Evolutionary conservation across 2,329 filamentous ascomycete genomes (phyloP).

Genomic region (Ophiostoma populinum): DNA sequence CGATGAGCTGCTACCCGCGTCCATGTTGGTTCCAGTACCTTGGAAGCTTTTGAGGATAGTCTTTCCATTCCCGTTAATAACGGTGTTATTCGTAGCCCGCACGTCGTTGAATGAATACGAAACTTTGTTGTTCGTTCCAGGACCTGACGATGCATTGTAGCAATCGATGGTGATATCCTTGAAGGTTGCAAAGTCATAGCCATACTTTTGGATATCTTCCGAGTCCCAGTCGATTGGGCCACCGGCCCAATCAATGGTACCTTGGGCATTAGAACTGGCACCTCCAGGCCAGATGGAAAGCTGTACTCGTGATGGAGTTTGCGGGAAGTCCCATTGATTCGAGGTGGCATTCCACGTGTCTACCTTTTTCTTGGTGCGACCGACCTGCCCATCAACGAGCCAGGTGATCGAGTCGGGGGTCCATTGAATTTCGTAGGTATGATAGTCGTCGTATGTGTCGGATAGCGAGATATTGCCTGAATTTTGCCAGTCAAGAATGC

Average conservation of each 20-base stretch:
- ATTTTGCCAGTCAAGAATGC: conserved; percentile 70
- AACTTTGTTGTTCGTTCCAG: conserved; percentile 51
- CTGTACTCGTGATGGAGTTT: conserved; percentile 80
- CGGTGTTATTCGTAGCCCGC: conserved; percentile 54
- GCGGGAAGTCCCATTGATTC: conserved; percentile 73
- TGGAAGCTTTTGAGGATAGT: conserved; percentile 65
- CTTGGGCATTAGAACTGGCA: conserved; percentile 56
- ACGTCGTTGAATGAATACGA: conserved; percentile 60
- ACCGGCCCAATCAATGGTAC: conserved; percentile 84
- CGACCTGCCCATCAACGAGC: conserved; percentile 65
- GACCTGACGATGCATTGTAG: conserved; percentile 45
- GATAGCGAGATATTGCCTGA: conserved; percentile 50
- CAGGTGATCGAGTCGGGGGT: conserved; percentile 71
- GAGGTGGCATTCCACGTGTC: conserved; percentile 76
- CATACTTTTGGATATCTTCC: conserved; percentile 57
- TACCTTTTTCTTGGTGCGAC: conserved; percentile 55
- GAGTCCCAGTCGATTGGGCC: conserved; percentile 77
- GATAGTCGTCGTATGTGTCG: conserved; percentile 61
- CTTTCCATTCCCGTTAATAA: conserved; percentile 55
- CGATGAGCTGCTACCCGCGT: conserved; percentile 19
- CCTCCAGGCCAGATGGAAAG: conserved; percentile 95
- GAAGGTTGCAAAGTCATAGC: conserved; percentile 79
- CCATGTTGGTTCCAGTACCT: conserved; percentile 65
- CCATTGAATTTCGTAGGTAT: conserved; percentile 92
- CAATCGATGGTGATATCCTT: conserved; percentile 67